Percentiles rank a stretch among this genome's conserved stretches.
phyloP scores from a whole-genome alignment of 257 asterid genomes.

The Coffea eugenioides region DNA sequence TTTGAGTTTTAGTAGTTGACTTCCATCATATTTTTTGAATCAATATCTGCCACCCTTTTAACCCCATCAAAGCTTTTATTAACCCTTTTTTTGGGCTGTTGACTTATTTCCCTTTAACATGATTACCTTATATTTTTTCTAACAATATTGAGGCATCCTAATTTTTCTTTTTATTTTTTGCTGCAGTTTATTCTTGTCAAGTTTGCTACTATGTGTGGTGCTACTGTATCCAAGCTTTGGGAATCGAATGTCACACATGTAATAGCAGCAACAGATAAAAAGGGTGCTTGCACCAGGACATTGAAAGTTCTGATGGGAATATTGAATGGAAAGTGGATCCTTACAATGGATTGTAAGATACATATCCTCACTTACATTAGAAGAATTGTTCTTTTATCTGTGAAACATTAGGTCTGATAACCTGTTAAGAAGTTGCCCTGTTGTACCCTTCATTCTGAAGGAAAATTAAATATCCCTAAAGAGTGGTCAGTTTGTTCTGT shows the following conservation, averaged over 20 bases:
- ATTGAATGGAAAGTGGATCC: constrained; percentile 79
- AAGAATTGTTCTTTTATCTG: not conserved
- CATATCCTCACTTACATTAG: not conserved
- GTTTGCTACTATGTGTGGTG: constrained; percentile 63
- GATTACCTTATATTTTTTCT: not conserved
- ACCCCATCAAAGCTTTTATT: not conserved
- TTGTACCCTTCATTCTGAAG: not conserved
- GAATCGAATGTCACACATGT: constrained; percentile 77
- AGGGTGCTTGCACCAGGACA: constrained; percentile 84
- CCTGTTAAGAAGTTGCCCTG: not conserved
- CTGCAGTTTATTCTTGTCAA: constrained; percentile 55
- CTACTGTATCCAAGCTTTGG: constrained; percentile 68
- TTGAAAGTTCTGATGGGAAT: constrained; percentile 88
- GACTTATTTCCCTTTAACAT: not conserved
- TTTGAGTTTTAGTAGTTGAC: not conserved
- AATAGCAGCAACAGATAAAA: constrained; percentile 71
- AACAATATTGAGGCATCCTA: constrained; percentile 16
- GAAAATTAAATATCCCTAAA: not conserved
- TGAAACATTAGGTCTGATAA: not conserved
- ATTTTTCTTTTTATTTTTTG: constrained; percentile 15
- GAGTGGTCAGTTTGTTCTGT: not conserved
- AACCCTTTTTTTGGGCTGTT: no score
- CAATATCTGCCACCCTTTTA: not conserved
- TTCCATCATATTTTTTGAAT: no score
- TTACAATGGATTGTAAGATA: constrained; percentile 73